A percentile compares a stretch with the other conserved stretches of the same genome.
phyloP scores from a whole-genome alignment of 192 early-diverging fungal species.

The Mortierella alpina region DNA sequence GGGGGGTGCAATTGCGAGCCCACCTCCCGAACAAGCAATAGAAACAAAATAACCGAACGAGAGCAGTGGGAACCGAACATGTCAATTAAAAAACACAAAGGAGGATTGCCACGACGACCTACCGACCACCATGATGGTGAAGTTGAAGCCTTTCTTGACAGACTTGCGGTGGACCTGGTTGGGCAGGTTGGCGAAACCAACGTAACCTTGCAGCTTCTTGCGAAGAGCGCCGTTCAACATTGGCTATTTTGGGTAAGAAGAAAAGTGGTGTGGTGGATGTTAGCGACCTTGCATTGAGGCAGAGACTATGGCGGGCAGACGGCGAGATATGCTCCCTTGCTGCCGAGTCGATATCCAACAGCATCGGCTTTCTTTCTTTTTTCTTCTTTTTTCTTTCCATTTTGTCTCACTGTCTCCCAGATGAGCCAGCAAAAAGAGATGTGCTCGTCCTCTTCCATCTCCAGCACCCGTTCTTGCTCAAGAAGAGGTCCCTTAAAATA shows the following conservation, averaged over 20 bases:
- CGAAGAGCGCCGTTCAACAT: constrained; percentile 47
- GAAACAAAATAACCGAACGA: constrained; percentile 7
- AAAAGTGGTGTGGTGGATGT: no score
- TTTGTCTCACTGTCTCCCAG: no score
- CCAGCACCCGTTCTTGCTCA: no score
- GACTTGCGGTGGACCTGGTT: constrained; percentile 95
- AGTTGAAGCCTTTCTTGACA: constrained; percentile 94
- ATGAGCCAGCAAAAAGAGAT: no score
- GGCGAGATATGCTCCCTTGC: no score
- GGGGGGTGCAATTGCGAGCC: constrained; percentile 39
- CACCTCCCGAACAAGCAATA: constrained; percentile 24
- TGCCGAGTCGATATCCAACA: no score
- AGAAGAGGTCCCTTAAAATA: no score
- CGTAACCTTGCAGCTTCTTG: constrained; percentile 60
- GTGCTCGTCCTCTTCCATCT: no score
- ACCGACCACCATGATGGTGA: constrained; percentile 97
- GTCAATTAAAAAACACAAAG: background rate
- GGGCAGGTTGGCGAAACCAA: constrained; percentile 96
- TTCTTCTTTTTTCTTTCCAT: no score
- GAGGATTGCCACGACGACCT: constrained; percentile 41
- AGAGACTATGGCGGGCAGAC: no score
- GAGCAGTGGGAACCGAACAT: background rate
- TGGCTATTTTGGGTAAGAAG: constrained; percentile 7
- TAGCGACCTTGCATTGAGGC: no score
- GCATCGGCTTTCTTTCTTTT: no score